Conservation (phyloP, 2,329 filamentous ascomycete genomes). For the Diatrype stigma region DNA sequence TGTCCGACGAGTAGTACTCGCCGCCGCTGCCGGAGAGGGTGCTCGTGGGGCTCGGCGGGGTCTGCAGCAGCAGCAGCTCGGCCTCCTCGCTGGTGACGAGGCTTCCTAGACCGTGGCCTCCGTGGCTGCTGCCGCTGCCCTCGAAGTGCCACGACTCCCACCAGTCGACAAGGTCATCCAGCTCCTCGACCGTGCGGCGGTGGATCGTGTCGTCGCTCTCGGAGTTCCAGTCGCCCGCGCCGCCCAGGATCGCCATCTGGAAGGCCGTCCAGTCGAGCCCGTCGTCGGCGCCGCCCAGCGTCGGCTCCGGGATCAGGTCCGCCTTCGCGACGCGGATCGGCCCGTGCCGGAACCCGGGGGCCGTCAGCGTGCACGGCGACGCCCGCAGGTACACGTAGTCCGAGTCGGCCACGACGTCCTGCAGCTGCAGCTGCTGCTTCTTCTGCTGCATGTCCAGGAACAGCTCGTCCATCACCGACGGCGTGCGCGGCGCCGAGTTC, state of each 20-base stretch:
- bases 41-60: conserved; percentile 24
- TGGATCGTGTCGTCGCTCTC: conserved; percentile 39
- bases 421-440: conserved; percentile 1
- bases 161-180: conserved; percentile 47
- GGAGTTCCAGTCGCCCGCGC: conserved; percentile 47
- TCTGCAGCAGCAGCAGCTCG: conserved; percentile 11
- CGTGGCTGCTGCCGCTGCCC: conserved; percentile 14
- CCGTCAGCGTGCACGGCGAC: conserved; percentile 45
- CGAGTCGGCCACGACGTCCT: conserved; percentile 29
- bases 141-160: conserved; percentile 46
- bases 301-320: conserved; percentile 34
- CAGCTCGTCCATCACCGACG: conserved; percentile 14
- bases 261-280: conserved; percentile 61
- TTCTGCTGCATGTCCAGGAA: conserved; percentile 9
- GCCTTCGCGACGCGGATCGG: conserved; percentile 48
- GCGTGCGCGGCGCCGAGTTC: conserved; percentile 5
- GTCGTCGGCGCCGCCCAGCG: conserved; percentile 39
- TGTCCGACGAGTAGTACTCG: conserved; percentile 21
- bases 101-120: conserved; percentile 35
- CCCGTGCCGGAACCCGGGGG: conserved; percentile 50
- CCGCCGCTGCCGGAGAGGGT: conserved; percentile 24
- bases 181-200: conserved; percentile 40
- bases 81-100: conserved; percentile 26
- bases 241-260: conserved; percentile 60
- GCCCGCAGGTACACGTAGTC: conserved; percentile 45